Evolutionary conservation across 2,329 filamentous ascomycete species (phyloP), one percentile per base, ranked within the genome.

Genomic region (Mollisiaceae sp.): DNA sequence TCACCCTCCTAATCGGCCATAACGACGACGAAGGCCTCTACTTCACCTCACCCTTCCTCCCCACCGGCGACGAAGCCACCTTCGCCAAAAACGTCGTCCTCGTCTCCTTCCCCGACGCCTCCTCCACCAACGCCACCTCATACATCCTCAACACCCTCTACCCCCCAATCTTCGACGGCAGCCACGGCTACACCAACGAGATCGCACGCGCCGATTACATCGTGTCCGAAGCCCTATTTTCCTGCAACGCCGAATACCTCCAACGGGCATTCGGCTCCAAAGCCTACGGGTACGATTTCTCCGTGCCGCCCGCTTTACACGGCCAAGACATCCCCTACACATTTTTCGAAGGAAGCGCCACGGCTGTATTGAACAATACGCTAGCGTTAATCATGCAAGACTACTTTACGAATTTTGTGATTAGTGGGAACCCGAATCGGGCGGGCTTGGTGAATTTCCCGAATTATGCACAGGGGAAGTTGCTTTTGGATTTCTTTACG

Each of bases 241-340:
- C 77, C 36, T 87, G 85, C 78, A 85, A 84, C 70, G 81, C 83
- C 14, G 78, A 81, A 69, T 85, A 80, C 70, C 78, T 86, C 8
- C 78, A 79, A 62, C 76, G 74, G 1, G 84, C 81, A 5, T 82
- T 77, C 72, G 71, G 72, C 3, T 82, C 83, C 70, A 59, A 78
- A 8, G 82, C 82, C 0, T 83, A 82, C 73, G 76, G 77, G 1
- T 86, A 87, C 74, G 73, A 82, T 24, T 87, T 87, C 72, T 78
- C 79, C 39, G 78, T 85, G 0, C 81, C 81, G 0, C 84, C 85
- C 0, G 84, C 79, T 1, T 76, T 83, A 20, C 85, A 88, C 71
- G 83, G 80, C 20, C 73, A 79, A 43, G 85, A 88, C 67, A 69
- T 85, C 5, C 64, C 78, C 0, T 86, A 83, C 69, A 84, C 82